Evolutionary conservation across 805 yeast genomes (phyloP).

Genomic region (Cyberlindnera maclurae): DNA sequence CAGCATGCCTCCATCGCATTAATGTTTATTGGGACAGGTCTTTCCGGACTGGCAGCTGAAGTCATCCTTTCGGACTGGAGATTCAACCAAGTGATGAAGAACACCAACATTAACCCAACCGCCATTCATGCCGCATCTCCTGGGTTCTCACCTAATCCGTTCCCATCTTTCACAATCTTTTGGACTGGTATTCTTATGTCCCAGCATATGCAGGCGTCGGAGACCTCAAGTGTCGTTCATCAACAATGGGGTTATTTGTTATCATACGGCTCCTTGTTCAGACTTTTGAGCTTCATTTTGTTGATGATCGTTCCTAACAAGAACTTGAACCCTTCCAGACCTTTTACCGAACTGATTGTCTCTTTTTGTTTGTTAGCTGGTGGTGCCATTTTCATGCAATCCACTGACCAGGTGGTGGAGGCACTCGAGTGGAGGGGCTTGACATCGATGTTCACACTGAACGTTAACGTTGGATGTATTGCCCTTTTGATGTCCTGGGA

Average conservation of each 20-base stretch:
- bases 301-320: conserved; percentile 39
- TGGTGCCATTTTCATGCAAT: conserved; percentile 87
- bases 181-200: conserved; percentile 98
- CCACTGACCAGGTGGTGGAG: conserved; percentile 78
- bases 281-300: conserved; percentile 57
- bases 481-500: conserved; percentile 86
- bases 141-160: conserved; percentile 87
- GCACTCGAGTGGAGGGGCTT: conserved; percentile 78
- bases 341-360: conserved; percentile 79
- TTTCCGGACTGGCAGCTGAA: conserved; percentile 84
- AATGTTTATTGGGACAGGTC: conserved; percentile 85
- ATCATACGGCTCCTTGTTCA: conserved; percentile 73
- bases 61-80: conserved; percentile 58
- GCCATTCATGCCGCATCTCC: conserved; percentile 42
- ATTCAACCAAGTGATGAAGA: conserved; percentile 31
- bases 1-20: conserved; percentile 91
- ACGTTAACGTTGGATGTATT: conserved; percentile 73
- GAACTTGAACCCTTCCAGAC: conserved; percentile 49
- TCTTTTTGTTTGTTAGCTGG: conserved; percentile 80
- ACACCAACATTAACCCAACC: conserved; percentile 22
- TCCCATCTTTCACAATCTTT: conserved; percentile 87
- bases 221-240: conserved; percentile 72
- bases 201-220: conserved; percentile 81
- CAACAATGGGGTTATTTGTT: conserved; percentile 88
- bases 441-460: conserved; percentile 86